Base-by-base conservation (phyloP, 148 eudicot species). In the Silene latifolia region DNA sequence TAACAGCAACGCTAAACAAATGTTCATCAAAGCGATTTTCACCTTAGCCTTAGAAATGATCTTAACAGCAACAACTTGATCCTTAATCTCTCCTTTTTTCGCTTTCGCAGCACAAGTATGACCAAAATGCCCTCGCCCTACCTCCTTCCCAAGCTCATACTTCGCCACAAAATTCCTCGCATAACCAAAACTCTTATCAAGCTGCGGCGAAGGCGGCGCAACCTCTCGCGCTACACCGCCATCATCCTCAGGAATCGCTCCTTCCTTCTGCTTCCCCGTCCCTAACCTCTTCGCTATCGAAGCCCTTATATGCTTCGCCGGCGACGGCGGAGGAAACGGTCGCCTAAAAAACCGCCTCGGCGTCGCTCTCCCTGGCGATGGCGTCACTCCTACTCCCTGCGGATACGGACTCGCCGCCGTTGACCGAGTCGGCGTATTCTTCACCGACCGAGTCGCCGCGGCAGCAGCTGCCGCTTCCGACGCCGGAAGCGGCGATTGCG, bases 21-120 rank as follows among this genome's bases (percentile, higher is more conserved):
- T 51, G 21, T 13, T 47, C 20, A 20, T 17, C 6, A 59, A 42
- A 69, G 12, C 47, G 9, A 67, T 13, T 14, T 21, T 80, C 77
- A 89, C 92, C 92, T 87, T 89, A 12, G 92, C 78, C 79, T 89
- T 89, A 20, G 90, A 83, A 82, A 89, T 85, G 82, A 89, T 89
- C 82, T 89, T 89, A 0, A 89, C 92, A 81, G 92, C 92, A 77
- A 89, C 76, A 29, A 79, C 60, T 60, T 80, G 87, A 82, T 87
- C 88, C 67, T 75, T 87, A 54, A 83, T 78, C 19, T 89, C 90
- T 17, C 90, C 85, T 63, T 80, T 87, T 67, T 74, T 80, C 3
- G 78, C 90, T 59, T 46, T 87, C 0, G 88, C 92, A 21, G 77
- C 82, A 65, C 92, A 89, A 7, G 92, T 89, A 83, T 89, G 92